A percentile compares a stretch with the other conserved stretches of the same genome.
Conservation (phyloP, 257 asterid genomes). For the Plectranthus barbatus region DNA sequence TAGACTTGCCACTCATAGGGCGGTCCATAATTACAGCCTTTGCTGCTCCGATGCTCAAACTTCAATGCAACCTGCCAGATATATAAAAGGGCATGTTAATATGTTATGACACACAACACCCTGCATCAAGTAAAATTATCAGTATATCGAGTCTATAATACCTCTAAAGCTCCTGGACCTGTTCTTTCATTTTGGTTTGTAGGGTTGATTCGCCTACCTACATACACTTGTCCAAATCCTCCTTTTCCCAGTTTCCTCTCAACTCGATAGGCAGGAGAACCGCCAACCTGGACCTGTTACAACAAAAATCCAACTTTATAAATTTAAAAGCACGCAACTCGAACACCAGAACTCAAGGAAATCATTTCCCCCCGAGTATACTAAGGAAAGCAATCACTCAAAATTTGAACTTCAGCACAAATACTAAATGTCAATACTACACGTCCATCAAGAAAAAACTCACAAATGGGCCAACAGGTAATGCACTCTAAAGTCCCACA, state of each 20-base stretch:
- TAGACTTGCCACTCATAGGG: constrained; percentile 89
- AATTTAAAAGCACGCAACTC: neutral
- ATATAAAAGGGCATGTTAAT: constrained; percentile 6
- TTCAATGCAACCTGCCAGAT: constrained; percentile 69
- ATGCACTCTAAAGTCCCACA: neutral
- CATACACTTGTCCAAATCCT: constrained; percentile 90
- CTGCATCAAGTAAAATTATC: neutral
- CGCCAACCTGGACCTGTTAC: constrained; percentile 76
- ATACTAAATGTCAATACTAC: neutral
- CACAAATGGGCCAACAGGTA: too few relatives aligned
- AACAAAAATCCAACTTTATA: neutral
- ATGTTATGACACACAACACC: neutral
- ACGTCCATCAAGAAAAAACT: neutral
- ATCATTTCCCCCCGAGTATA: neutral
- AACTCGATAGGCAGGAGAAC: constrained; percentile 54
- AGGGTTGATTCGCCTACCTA: constrained; percentile 50
- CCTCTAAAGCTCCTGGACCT: constrained; percentile 62
- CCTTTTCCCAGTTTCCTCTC: constrained; percentile 86
- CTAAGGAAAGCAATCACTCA: neutral
- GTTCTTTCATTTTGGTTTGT: constrained; percentile 28
- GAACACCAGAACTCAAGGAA: neutral
- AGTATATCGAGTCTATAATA: constrained; percentile 16
- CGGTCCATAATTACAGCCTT: constrained; percentile 78
- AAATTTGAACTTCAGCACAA: neutral
- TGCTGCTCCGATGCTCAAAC: constrained; percentile 74